Evolutionary conservation across 352 stramenopile genomes (phyloP).

Genomic region (Phytophthora colocasiae): DNA sequence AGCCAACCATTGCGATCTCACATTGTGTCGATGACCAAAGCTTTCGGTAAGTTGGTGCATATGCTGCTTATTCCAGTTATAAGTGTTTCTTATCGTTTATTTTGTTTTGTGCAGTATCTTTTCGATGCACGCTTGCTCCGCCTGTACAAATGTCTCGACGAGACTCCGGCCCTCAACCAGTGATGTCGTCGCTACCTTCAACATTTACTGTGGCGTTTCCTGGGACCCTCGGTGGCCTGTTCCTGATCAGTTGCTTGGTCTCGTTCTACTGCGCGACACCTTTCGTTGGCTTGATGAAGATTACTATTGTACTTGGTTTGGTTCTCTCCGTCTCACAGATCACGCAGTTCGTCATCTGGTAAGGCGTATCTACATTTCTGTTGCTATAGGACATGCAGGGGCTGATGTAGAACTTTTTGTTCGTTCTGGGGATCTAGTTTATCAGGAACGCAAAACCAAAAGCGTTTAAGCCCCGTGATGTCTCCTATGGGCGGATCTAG

Average conservation of each 20-base stretch:
- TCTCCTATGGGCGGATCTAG: conserved; percentile 20
- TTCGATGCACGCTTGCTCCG: conserved; percentile 52
- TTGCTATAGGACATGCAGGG: background rate
- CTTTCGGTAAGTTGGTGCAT: conserved; percentile 46
- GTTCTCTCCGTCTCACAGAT: conserved; percentile 83
- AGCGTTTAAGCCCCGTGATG: conserved; percentile 26
- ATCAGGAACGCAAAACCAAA: conserved; percentile 37
- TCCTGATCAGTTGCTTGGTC: conserved; percentile 78
- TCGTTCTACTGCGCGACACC: conserved; percentile 75
- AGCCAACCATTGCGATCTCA: conserved; percentile 58
- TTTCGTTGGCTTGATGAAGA: conserved; percentile 87
- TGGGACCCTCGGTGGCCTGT: conserved; percentile 68
- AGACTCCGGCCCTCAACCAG: conserved; percentile 49
- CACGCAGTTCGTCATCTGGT: conserved; percentile 70
- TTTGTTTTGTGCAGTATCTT: conserved; percentile 43
- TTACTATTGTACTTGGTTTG: conserved; percentile 85
- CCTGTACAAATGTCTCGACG: conserved; percentile 47
- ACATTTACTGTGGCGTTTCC: conserved; percentile 75
- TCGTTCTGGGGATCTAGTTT: conserved; percentile 26
- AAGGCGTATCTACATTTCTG: conserved; percentile 9
- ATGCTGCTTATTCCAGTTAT: conserved; percentile 1
- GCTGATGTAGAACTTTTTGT: no score
- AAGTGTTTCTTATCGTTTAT: conserved; percentile 7
- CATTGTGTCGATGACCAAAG: conserved; percentile 62
- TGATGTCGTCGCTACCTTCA: conserved; percentile 53